Percentiles rank a stretch among this genome's conserved stretches.
Evolutionary conservation across 768 basidiomycete species (phyloP).

Genomic region (Termitomyces sp.): DNA sequence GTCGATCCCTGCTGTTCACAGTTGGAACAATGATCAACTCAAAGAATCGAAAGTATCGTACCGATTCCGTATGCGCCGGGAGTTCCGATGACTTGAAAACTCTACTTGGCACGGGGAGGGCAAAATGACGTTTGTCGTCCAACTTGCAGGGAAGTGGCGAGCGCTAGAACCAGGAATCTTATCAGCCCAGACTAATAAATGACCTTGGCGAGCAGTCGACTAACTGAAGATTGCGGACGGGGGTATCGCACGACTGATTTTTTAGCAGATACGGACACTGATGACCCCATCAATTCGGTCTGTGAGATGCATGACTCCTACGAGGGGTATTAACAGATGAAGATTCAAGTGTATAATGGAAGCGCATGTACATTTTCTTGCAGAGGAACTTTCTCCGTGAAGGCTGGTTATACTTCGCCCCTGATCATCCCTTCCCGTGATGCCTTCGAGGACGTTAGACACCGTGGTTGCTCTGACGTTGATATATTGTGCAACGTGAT

Average conservation of each 20-base stretch:
- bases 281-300: neutral
- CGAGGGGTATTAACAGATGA: no score
- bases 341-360: neutral
- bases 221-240: neutral
- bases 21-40: neutral
- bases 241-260: neutral
- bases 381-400: neutral
- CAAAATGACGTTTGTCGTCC: neutral
- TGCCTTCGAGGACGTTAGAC: neutral
- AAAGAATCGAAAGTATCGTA: neutral
- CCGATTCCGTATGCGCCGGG: neutral
- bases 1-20: neutral
- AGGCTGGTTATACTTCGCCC: neutral
- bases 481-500: neutral
- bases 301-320: neutral
- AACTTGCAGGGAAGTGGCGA: neutral
- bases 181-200: neutral
- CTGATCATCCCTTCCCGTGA: neutral
- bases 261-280: neutral
- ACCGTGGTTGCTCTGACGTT: neutral
- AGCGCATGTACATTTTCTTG: neutral
- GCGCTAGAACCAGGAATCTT: neutral
- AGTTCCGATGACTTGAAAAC: neutral
- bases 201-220: neutral
- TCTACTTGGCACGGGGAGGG: neutral